Evolutionary conservation across 306 rosid species (phyloP), one percentile per base, ranked within the genome.

Genomic region (Phaseolus lunatus): DNA sequence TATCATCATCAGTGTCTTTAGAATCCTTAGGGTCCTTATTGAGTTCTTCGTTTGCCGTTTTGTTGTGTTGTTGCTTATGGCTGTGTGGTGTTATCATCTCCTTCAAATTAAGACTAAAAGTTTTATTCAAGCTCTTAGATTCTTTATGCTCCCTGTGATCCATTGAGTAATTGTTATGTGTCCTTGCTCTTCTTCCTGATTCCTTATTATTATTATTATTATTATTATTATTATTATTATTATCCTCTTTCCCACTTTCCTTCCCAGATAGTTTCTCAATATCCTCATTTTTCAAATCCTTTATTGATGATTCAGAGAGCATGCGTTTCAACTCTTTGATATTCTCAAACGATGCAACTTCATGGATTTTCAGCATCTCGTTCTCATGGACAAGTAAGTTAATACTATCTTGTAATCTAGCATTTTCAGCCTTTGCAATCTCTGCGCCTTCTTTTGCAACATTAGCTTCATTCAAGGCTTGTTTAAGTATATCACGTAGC

Each of bases 401-500:
- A 9, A 90, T 43, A 54, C 82, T 74, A 57, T 92, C 97, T 33
- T 89, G 87, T 1, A 95, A 82, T 61, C 84, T 86, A 49, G 90
- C 83, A 81, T 88, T 92, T 75, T 92, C 97, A 0, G 78, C 88
- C 67, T 56, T 86, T 15, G 98, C 97, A 43, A 95, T 92, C 23
- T 72, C 93, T 0, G 96, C 83, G 1, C 93, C 97, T 81, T 88
- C 97, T 82, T 88, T 92, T 2, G 98, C 97, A 9, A 80, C 88
- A 64, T 87, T 92, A 26, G 98, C 80, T 85, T 95, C 98, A 56
- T 82, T 95, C 72, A 95, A 63, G 0, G 97, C 98, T 44, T 95
- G 98, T 72, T 95, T 95, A 3, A 95, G 89, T 72, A 95, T 92
- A 73, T 95, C 98, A 0, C 98, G 85, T 41, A 95, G 5, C 81